Evolutionary conservation across 257 asterid species (phyloP), one percentile per base, ranked within the genome.

Genomic region (Thymus quinquecostatus): DNA sequence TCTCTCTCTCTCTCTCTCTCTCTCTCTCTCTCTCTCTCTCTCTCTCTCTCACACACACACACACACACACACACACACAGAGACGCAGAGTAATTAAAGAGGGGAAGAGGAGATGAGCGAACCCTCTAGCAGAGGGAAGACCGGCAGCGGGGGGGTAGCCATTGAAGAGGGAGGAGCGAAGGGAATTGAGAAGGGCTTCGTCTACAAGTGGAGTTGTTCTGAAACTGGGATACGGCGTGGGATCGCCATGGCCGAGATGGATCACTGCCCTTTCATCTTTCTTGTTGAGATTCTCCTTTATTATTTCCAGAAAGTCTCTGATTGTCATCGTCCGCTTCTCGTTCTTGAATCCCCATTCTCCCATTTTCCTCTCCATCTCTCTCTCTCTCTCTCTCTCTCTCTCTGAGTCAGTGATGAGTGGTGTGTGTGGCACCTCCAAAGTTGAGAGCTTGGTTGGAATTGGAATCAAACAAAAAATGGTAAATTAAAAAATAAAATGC

Each of bases 181-280:
- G 78, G 55, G 95, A 74, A 44, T 58, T 74, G 69, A 75, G 60
- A 33, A 87, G 59, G 72, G 95, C 88, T 27, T 89, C 78, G 64
- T 79, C 86, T 5, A 81, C 87, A 2, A 75, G 66, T 1, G 78
- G 75, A 51, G 81, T 58, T 1, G 96, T 82, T 79, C 80, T 49
- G 82, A 82, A 87, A 59, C 87, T 64, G 0, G 92, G 88, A 36
- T 84, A 86, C 2, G 81, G 76, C 14, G 89, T 81, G 6, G 96
- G 95, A 69, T 89, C 95, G 6, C 95, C 96, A 75, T 69, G 87
- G 38, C 90, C 85, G 9, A 89, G 87, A 77, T 86, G 89, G 61
- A 89, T 77, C 3, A 75, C 64, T 9, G 60, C 66, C 79, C 87
- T 81, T 21, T 66, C 13, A 8, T 84, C 90, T 10, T 69, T 70